Conservation (phyloP, 1,284 basidiomycete species). For the Ustilago vetiveriae region DNA sequence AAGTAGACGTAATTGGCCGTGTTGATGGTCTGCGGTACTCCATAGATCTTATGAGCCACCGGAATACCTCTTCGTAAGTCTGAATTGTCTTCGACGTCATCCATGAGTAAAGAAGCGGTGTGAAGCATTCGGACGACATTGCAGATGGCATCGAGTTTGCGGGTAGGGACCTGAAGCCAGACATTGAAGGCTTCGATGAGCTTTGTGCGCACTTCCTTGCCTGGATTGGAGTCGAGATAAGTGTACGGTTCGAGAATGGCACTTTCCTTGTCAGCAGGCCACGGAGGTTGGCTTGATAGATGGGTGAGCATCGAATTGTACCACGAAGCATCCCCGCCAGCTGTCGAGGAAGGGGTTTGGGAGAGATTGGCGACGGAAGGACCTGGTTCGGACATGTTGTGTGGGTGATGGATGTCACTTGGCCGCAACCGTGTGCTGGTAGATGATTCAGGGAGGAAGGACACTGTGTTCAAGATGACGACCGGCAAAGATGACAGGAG, state of each 20-base stretch:
- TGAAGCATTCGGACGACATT: slow-evolving; percentile 92
- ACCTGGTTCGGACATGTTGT: slow-evolving; percentile 18
- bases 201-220: slow-evolving; percentile 89
- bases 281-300: slow-evolving; percentile 60
- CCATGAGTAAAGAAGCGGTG: slow-evolving; percentile 89
- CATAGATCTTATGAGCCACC: slow-evolving; percentile 95
- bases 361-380: slow-evolving; percentile 46
- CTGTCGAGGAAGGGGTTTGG: slow-evolving; percentile 32
- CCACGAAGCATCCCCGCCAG: slow-evolving; percentile 46
- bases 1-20: slow-evolving; percentile 98
- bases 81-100: slow-evolving; percentile 97
- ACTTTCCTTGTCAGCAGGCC: slow-evolving; percentile 68
- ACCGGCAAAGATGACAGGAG: too few relatives aligned
- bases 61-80: slow-evolving; percentile 85
- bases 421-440: too few relatives aligned
- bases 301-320: slow-evolving; percentile 64
- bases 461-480: too few relatives aligned
- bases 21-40: slow-evolving; percentile 95
- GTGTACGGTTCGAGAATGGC: slow-evolving; percentile 80
- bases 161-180: slow-evolving; percentile 84
- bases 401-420: too few relatives aligned
- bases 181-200: slow-evolving; percentile 93
- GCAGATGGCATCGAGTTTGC: slow-evolving; percentile 79
- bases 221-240: slow-evolving; percentile 84
- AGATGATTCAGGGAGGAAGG: too few relatives aligned